Percentiles rank a stretch among this genome's conserved stretches.
Conservation (phyloP, 2,329 filamentous ascomycete genomes). For the Knufia petricola region DNA sequence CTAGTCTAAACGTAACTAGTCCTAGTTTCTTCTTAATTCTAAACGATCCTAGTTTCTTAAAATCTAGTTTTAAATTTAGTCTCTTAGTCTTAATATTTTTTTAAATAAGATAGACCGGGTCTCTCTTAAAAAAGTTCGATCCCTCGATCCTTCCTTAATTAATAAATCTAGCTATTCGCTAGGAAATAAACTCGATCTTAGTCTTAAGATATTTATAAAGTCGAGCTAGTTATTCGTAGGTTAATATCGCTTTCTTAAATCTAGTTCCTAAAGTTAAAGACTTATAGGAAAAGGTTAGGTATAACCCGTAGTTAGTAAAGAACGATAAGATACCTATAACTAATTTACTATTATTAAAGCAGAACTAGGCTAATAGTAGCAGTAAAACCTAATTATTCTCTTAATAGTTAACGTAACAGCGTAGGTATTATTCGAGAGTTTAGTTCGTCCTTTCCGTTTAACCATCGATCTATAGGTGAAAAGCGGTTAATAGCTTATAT, state of each 20-base stretch:
- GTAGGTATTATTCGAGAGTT: constrained; percentile 13
- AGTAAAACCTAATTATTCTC: constrained; percentile 15
- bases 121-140: constrained; percentile 6
- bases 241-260: not conserved
- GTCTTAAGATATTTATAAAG: constrained; percentile 9
- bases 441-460: constrained; percentile 16
- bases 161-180: constrained; percentile 4
- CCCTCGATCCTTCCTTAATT: constrained; percentile 11
- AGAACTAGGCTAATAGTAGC: constrained; percentile 3
- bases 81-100: constrained; percentile 15
- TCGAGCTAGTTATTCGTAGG: not conserved
- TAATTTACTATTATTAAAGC: constrained; percentile 7
- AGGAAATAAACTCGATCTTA: constrained; percentile 8
- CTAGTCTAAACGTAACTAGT: constrained; percentile 10
- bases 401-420: constrained; percentile 14
- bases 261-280: not conserved
- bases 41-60: constrained; percentile 11
- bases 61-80: constrained; percentile 12
- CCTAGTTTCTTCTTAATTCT: constrained; percentile 11
- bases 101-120: constrained; percentile 10
- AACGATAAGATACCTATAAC: constrained; percentile 9
- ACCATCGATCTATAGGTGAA: constrained; percentile 11
- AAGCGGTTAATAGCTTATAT: constrained; percentile 11
- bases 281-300: constrained; percentile 3
- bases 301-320: constrained; percentile 11